phyloP scores from a whole-genome alignment of 73 alveolate species.

The Paramecium primaurelia region DNA sequence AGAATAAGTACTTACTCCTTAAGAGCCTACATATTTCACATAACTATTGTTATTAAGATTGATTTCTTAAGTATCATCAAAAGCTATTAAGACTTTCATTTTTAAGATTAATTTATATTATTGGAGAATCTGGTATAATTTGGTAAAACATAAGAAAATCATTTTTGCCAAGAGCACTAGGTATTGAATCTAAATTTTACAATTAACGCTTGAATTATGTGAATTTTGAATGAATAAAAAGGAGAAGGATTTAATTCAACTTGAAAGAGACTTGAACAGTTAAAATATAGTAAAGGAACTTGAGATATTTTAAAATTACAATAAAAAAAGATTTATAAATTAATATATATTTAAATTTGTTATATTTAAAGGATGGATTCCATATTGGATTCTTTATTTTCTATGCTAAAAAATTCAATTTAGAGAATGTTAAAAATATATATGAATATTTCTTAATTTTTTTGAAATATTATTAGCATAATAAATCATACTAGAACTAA shows the following conservation, averaged over 20 bases:
- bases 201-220: constrained; percentile 44
- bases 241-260: neutral
- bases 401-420: neutral
- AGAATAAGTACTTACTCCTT: neutral
- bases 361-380: constrained; percentile 38
- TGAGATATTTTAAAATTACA: neutral
- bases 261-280: neutral
- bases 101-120: neutral
- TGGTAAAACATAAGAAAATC: constrained; percentile 21
- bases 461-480: constrained; percentile 12
- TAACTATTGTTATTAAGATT: neutral
- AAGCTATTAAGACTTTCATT: neutral
- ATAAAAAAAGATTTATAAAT: neutral
- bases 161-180: constrained; percentile 14
- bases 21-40: constrained; percentile 6
- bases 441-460: neutral
- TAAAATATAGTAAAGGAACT: neutral
- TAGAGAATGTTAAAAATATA: neutral
- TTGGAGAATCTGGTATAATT: neutral
- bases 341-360: neutral
- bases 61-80: neutral
- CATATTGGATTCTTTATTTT: neutral
- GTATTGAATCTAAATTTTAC: neutral
- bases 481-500: neutral
- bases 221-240: neutral